Conservation (phyloP, 345 rosid genomes). For the Arabidopsis arenosa region DNA sequence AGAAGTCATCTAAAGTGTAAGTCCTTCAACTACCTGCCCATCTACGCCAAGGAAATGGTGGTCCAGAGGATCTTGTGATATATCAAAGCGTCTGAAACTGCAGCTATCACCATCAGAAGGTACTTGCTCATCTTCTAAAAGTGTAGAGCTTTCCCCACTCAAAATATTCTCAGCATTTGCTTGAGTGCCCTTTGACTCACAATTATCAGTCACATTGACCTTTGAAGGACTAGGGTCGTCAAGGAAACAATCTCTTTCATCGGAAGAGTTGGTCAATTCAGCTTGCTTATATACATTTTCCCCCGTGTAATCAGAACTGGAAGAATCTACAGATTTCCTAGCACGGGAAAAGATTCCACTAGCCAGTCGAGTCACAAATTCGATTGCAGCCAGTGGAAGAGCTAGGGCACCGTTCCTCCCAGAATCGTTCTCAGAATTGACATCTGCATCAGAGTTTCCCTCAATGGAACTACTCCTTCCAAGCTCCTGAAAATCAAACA, state of each 20-base stretch:
- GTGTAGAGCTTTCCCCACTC: constrained; percentile 43
- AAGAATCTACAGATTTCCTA: constrained; percentile 57
- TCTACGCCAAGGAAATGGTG: constrained; percentile 74
- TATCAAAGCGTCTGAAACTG: constrained; percentile 78
- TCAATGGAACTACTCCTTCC: constrained; percentile 47
- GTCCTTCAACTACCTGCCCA: constrained; percentile 63
- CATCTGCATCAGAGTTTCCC: constrained; percentile 55
- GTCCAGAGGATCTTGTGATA: constrained; percentile 75
- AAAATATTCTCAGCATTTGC: constrained; percentile 44
- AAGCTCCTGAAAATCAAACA: constrained; percentile 56
- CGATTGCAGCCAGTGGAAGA: constrained; percentile 90
- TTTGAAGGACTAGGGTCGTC: constrained; percentile 56
- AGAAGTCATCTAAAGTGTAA: constrained; percentile 16
- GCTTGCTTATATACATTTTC: constrained; percentile 54
- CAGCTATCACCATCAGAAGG: constrained; percentile 48
- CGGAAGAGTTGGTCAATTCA: constrained; percentile 37
- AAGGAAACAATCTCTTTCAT: constrained; percentile 48
- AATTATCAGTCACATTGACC: constrained; percentile 46
- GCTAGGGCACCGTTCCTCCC: constrained; percentile 77
- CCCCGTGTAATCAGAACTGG: constrained; percentile 51
- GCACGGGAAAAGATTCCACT: constrained; percentile 83
- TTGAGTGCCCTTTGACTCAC: constrained; percentile 45
- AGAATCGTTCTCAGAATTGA: constrained; percentile 49
- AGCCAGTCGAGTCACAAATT: constrained; percentile 81
- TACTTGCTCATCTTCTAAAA: constrained; percentile 44